Conservation (phyloP, 2,329 filamentous ascomycete species). For the Calonectria hongkongensis region DNA sequence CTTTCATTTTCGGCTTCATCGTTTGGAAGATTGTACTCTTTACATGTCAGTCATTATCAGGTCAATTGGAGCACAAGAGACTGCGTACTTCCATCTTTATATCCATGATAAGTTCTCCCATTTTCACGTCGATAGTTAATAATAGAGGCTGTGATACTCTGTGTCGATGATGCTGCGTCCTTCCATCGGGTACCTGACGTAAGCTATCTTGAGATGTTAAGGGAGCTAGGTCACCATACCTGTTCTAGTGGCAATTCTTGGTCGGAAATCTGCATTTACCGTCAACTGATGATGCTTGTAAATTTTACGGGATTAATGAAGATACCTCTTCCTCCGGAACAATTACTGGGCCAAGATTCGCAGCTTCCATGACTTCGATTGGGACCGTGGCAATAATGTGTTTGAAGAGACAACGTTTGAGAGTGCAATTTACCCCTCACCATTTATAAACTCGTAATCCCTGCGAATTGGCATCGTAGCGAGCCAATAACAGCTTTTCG, state of each 20-base stretch:
- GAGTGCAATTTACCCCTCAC: background rate
- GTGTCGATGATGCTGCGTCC: background rate
- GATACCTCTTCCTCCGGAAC: conserved; percentile 1
- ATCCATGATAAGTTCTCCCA: conserved; percentile 7
- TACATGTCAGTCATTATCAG: background rate
- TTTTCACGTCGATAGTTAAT: conserved; percentile 1
- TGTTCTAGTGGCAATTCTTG: conserved; percentile 1
- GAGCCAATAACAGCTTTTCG: background rate
- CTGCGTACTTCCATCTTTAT: conserved; percentile 3
- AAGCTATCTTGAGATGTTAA: background rate
- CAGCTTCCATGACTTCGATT: background rate
- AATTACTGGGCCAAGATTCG: background rate
- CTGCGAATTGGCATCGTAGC: background rate
- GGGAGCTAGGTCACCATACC: background rate
- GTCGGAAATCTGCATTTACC: background rate
- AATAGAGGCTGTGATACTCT: background rate
- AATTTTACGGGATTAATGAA: too few relatives aligned
- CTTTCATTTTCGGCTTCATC: background rate
- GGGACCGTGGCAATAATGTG: background rate
- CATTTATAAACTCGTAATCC: background rate
- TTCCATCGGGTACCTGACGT: background rate
- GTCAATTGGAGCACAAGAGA: background rate
- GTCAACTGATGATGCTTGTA: background rate
- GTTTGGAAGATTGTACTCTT: conserved; percentile 10
- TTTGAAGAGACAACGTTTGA: background rate